These are phyloP conservation scores for Saccharomyces jurei DNA, from an alignment of 805 yeast genomes.

Conservation along the genomic window DNA sequence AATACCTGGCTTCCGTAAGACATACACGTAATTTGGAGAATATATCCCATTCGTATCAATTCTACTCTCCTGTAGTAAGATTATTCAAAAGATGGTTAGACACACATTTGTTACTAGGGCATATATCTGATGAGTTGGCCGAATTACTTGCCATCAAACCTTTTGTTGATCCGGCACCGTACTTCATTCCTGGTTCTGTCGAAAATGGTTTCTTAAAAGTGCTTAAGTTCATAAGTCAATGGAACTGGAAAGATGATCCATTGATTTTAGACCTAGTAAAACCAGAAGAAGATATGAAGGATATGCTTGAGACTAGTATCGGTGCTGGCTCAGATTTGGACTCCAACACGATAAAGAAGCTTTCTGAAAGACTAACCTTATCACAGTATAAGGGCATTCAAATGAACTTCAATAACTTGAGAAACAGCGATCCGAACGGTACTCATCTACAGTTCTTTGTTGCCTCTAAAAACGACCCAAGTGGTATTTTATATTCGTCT, in stretches of 20 bases:
- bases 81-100: slow-evolving; percentile 86
- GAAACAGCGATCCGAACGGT: slow-evolving; percentile 77
- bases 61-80: slow-evolving; percentile 72
- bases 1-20: slow-evolving; percentile 57
- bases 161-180: slow-evolving; percentile 86
- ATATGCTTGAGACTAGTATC: slow-evolving; percentile 16
- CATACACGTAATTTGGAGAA: slow-evolving; percentile 76
- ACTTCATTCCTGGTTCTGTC: slow-evolving; percentile 66
- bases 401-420: slow-evolving; percentile 54
- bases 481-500: slow-evolving; percentile 78
- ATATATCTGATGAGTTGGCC: slow-evolving; percentile 67
- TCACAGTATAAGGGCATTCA: slow-evolving; percentile 55
- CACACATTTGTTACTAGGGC: slow-evolving; percentile 63
- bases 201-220: slow-evolving; percentile 75
- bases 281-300: slow-evolving; percentile 35
- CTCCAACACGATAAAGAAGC: slow-evolving; percentile 34
- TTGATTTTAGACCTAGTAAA: slow-evolving; percentile 69
- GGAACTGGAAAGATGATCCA: slow-evolving; percentile 95
- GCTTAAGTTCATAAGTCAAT: slow-evolving; percentile 58
- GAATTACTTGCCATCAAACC: slow-evolving; percentile 79
- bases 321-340: slow-evolving; percentile 28
- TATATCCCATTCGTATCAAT: slow-evolving; percentile 61
- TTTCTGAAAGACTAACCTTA: slow-evolving; percentile 55
- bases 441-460: slow-evolving; percentile 72
- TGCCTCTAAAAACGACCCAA: slow-evolving; percentile 75